A percentile compares a stretch with the other conserved stretches of the same genome.
Conservation (phyloP, 768 basidiomycete genomes). For the Amyloporia xantha region DNA sequence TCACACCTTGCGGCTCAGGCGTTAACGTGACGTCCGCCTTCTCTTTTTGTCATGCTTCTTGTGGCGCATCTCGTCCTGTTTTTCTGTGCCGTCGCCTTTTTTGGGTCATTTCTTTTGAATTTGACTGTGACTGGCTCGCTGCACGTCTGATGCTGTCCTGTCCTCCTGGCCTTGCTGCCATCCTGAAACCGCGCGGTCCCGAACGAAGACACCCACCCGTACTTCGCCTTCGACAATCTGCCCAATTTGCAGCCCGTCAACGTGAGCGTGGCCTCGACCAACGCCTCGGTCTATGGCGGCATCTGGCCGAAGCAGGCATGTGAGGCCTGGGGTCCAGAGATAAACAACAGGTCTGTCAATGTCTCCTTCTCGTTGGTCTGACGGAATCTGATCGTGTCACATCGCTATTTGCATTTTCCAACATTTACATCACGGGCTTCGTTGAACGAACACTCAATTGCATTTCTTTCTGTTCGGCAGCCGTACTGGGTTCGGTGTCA, state of each 20-base stretch:
- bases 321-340: conserved; percentile 35
- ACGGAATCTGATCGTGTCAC: neutral
- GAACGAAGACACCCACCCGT: conserved; percentile 33
- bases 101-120: too few relatives aligned
- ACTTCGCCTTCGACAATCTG: conserved; percentile 33
- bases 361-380: neutral
- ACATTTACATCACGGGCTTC: neutral
- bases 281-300: conserved; percentile 15
- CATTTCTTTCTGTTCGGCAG: conserved; percentile 18
- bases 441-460: neutral
- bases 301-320: conserved; percentile 33
- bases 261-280: conserved; percentile 29
- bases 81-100: too few relatives aligned
- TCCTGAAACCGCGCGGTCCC: neutral
- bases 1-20: neutral
- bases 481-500: conserved; percentile 54
- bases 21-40: neutral
- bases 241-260: conserved; percentile 32
- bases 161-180: neutral
- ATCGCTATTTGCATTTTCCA: neutral
- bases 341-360: conserved; percentile 34
- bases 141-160: neutral
- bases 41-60: neutral
- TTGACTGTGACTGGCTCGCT: neutral
- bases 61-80: neutral